These are phyloP conservation scores for Prunus mongolica DNA, from an alignment of 306 rosid species.

Conservation along the genomic window DNA sequence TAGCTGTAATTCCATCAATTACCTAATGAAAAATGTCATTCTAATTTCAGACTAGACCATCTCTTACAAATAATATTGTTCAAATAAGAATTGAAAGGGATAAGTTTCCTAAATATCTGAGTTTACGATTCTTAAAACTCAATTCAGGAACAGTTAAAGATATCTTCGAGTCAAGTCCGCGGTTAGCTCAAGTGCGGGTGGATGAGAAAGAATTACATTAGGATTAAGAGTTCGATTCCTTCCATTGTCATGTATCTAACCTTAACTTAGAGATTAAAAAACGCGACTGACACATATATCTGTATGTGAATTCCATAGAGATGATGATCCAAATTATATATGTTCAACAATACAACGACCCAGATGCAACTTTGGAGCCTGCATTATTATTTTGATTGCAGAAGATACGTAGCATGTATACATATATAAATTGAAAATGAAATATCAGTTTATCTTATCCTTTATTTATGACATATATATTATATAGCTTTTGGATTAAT, in stretches of 20 bases:
- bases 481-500: neutral
- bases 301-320: neutral
- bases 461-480: neutral
- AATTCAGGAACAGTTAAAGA: too few species aligned
- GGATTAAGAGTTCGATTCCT: too few species aligned
- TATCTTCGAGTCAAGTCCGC: too few species aligned
- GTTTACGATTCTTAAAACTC: too few species aligned
- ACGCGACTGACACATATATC: too few species aligned
- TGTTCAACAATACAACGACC: neutral
- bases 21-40: neutral
- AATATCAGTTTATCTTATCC: conserved; percentile 8
- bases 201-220: too few species aligned
- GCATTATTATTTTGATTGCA: neutral
- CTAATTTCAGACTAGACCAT: neutral
- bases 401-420: neutral
- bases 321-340: neutral
- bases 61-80: too few species aligned
- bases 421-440: neutral
- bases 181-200: too few species aligned
- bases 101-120: too few species aligned
- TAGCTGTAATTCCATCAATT: neutral
- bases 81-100: too few species aligned
- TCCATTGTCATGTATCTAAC: too few species aligned
- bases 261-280: too few species aligned
- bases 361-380: neutral